Conservation (phyloP, 495 filamentous ascomycete genomes). For the Opeltia flavorubescens region DNA sequence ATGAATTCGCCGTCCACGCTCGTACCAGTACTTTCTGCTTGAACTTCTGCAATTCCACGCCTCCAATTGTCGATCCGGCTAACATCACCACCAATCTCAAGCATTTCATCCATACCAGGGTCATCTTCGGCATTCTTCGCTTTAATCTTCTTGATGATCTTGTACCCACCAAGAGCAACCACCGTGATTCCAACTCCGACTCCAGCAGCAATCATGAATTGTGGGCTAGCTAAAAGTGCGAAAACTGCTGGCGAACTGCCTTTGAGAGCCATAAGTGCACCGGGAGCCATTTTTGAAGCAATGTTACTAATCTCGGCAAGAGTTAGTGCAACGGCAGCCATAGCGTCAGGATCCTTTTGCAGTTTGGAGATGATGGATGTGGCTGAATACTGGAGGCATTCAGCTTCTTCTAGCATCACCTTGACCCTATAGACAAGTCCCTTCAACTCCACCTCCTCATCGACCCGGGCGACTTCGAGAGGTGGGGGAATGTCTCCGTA, state of each 20-base stretch:
- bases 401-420: conserved; percentile 62
- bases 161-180: conserved; percentile 89
- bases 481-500: conserved; percentile 58
- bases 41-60: conserved; percentile 63
- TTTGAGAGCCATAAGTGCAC: conserved; percentile 60
- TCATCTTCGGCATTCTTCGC: conserved; percentile 30
- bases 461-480: conserved; percentile 19
- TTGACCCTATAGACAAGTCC: conserved; percentile 56
- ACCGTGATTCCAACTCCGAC: conserved; percentile 81
- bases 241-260: conserved; percentile 69
- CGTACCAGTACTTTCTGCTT: conserved; percentile 43
- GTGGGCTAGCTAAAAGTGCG: conserved; percentile 71
- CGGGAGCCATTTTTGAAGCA: conserved; percentile 70
- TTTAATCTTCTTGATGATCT: conserved; percentile 80
- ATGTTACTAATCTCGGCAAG: conserved; percentile 81
- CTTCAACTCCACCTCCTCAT: conserved; percentile 42
- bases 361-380: conserved; percentile 71
- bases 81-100: conserved; percentile 40
- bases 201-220: conserved; percentile 86
- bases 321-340: conserved; percentile 85
- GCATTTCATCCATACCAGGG: conserved; percentile 40
- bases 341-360: conserved; percentile 81
- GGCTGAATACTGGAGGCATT: conserved; percentile 77
- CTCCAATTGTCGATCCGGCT: conserved; percentile 70
- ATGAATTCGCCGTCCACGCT: conserved; percentile 79